A percentile compares a stretch with the other conserved stretches of the same genome.
phyloP scores from a whole-genome alignment of 208 protist genomes.

The Crithidia expoeki region DNA sequence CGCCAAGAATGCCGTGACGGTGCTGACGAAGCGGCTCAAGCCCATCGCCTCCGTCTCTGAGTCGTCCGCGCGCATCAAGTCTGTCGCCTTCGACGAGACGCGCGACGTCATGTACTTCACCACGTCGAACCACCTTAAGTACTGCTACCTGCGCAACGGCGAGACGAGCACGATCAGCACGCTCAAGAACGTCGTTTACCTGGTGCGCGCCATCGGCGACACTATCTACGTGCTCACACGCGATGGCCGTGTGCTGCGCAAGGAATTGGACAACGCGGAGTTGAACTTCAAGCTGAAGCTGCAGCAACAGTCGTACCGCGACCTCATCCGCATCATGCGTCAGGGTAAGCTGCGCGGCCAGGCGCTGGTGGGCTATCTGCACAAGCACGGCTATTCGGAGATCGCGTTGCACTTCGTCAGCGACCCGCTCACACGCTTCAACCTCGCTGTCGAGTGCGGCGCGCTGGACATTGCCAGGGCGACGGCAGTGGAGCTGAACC shows the following conservation, averaged over 20 bases:
- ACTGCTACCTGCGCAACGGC: constrained; percentile 90
- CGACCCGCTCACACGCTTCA: constrained; percentile 96
- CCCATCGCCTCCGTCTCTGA: constrained; percentile 92
- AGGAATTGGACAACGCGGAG: constrained; percentile 94
- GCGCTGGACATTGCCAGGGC: constrained; percentile 94
- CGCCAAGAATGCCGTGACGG: constrained; percentile 86
- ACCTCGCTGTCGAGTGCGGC: constrained; percentile 98
- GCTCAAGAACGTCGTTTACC: constrained; percentile 95
- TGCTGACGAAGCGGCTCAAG: constrained; percentile 92
- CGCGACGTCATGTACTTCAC: constrained; percentile 98
- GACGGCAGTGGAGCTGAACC: constrained; percentile 92
- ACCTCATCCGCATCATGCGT: constrained; percentile 96
- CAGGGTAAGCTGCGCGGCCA: constrained; percentile 93
- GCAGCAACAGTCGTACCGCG: constrained; percentile 88
- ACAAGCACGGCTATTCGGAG: constrained; percentile 97
- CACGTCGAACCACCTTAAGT: constrained; percentile 99
- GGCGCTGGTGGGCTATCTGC: constrained; percentile 98
- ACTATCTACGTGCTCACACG: constrained; percentile 93
- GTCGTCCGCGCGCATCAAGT: constrained; percentile 95
- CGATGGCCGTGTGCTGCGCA: constrained; percentile 82
- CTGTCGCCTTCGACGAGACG: constrained; percentile 88
- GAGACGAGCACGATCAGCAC: constrained; percentile 98
- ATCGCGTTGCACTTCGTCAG: constrained; percentile 98
- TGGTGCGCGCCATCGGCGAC: constrained; percentile 89
- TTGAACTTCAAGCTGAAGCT: constrained; percentile 97